phyloP scores from a whole-genome alignment of 495 filamentous ascomycete genomes.

The Talaromyces nanjingensis region DNA sequence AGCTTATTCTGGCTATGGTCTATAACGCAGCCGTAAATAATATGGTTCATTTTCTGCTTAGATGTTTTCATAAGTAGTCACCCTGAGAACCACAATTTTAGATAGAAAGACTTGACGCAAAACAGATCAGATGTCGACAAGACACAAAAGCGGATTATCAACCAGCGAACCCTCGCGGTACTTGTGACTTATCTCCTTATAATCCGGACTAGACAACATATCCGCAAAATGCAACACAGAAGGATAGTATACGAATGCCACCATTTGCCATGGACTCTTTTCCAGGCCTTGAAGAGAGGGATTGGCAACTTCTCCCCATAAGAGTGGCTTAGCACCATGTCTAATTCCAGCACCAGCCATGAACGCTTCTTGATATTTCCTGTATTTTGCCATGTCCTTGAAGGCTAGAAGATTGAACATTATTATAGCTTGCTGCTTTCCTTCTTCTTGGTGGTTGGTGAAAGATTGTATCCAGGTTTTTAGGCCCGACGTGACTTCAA shows the following conservation, averaged over 20 bases:
- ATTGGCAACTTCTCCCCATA: neutral
- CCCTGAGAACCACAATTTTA: neutral
- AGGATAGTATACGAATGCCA: conserved; percentile 7
- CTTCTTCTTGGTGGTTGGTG: neutral
- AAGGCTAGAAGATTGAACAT: conserved; percentile 9
- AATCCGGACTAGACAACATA: conserved; percentile 4
- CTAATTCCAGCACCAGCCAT: neutral
- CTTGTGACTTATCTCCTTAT: conserved; percentile 7
- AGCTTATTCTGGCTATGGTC: no score
- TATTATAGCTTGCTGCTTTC: neutral
- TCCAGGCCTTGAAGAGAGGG: neutral
- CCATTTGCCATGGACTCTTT: conserved; percentile 3
- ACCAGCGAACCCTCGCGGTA: conserved; percentile 7
- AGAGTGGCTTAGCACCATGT: conserved; percentile 1
- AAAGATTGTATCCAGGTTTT: neutral
- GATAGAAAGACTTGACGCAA: neutral
- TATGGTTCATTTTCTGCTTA: no score
- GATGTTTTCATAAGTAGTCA: neutral
- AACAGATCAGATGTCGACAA: neutral
- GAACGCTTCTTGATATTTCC: conserved; percentile 3
- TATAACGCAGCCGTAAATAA: no score
- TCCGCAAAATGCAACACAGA: conserved; percentile 9
- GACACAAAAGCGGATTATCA: conserved; percentile 7
- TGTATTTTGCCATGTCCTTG: conserved; percentile 8
- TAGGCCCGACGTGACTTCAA: neutral